Conservation (phyloP, 75 land plant species). For the Selaginella moellendorffii region DNA sequence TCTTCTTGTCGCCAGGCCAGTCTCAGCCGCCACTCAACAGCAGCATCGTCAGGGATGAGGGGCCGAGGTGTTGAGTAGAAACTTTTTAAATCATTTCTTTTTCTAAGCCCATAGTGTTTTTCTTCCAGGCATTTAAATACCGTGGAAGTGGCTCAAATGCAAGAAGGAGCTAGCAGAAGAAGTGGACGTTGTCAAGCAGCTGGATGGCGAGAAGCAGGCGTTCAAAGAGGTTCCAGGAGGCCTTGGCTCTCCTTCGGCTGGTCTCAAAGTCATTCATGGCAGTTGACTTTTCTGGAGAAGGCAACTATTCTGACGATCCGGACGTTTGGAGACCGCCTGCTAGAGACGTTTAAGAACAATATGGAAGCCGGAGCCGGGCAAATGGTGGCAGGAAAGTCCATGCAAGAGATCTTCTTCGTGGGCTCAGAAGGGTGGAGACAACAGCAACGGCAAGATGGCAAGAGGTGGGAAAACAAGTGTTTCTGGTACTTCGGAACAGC, state of each 20-base stretch:
- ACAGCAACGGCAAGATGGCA: no score
- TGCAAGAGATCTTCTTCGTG: slow-evolving; percentile 40
- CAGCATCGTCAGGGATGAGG: no score
- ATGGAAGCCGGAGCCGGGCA: slow-evolving; percentile 66
- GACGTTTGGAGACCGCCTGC: slow-evolving; percentile 96
- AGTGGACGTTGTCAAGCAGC: no score
- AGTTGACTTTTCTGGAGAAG: background rate
- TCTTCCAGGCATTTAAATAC: background rate
- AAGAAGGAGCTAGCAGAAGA: no score
- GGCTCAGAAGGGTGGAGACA: slow-evolving; percentile 31
- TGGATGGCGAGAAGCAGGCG: slow-evolving; percentile 21
- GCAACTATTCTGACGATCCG: slow-evolving; percentile 50
- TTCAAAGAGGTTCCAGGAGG: background rate
- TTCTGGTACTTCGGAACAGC: no score
- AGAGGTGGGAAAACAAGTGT: no score
- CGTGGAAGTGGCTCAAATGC: no score
- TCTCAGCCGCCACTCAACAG: no score
- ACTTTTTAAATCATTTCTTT: no score
- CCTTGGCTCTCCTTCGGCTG: background rate
- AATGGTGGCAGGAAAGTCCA: slow-evolving; percentile 38
- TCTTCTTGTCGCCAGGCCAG: slow-evolving; percentile 38
- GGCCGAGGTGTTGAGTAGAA: no score
- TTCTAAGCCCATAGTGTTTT: background rate
- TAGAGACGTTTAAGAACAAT: slow-evolving; percentile 38
- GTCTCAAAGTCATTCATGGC: background rate